phyloP scores from a whole-genome alignment of 495 filamentous ascomycete genomes.

The Opeltia flavorubescens region DNA sequence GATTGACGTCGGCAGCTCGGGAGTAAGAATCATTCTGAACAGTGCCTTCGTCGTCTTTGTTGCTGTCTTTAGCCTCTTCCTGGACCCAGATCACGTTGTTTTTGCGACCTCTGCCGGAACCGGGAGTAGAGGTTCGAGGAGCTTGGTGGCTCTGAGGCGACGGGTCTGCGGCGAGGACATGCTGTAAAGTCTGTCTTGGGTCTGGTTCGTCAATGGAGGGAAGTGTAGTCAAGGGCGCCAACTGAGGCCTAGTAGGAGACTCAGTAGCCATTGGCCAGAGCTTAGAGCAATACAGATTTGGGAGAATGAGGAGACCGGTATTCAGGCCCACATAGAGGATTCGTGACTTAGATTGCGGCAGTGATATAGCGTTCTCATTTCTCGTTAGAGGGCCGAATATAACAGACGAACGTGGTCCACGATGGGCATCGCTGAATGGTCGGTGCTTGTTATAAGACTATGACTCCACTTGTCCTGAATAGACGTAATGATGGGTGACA shows the following conservation, averaged over 20 bases:
- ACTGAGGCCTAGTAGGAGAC: not conserved
- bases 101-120: not conserved
- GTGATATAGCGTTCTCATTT: too few species aligned
- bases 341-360: too few species aligned
- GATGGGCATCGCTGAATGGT: too few species aligned
- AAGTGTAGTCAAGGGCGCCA: not conserved
- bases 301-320: too few species aligned
- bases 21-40: conserved; percentile 34
- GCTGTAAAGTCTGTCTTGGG: conserved; percentile 18
- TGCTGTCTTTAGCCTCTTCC: conserved; percentile 13
- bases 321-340: too few species aligned
- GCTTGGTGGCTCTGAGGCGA: conserved; percentile 1
- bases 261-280: not conserved
- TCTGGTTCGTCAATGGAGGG: conserved; percentile 10
- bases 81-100: conserved; percentile 5
- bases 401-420: too few species aligned
- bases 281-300: too few species aligned
- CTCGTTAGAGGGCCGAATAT: too few species aligned
- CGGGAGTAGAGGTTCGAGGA: conserved; percentile 1
- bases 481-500: too few species aligned
- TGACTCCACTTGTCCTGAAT: too few species aligned
- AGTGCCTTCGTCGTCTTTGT: conserved; percentile 25
- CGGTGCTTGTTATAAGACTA: too few species aligned
- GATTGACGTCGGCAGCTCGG: conserved; percentile 24
- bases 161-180: conserved; percentile 9